Conservation (phyloP, 768 basidiomycete species). For the Termitomyces sp. region DNA sequence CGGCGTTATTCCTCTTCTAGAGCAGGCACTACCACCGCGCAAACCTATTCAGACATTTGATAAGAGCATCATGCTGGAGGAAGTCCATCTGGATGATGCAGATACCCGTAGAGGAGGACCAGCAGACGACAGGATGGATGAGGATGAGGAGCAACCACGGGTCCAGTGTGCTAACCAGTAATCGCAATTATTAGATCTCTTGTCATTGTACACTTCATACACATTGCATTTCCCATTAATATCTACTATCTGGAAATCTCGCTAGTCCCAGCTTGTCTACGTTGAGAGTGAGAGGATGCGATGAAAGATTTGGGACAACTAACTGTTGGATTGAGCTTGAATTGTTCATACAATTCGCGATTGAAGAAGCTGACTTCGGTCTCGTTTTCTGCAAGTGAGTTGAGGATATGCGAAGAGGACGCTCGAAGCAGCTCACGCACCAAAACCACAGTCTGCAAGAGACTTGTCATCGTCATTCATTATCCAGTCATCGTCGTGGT, state of each 20-base stretch:
- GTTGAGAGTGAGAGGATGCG: neutral
- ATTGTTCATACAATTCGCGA: constrained; percentile 65
- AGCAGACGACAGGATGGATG: constrained; percentile 85
- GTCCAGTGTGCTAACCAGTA: constrained; percentile 96
- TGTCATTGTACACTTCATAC: constrained; percentile 27
- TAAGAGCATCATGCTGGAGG: constrained; percentile 71
- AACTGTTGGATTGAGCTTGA: constrained; percentile 82
- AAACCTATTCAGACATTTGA: constrained; percentile 57
- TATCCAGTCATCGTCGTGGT: constrained; percentile 95
- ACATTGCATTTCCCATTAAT: constrained; percentile 29
- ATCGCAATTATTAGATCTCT: constrained; percentile 24
- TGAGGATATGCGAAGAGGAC: neutral
- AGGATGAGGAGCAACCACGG: constrained; percentile 86
- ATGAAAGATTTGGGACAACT: neutral
- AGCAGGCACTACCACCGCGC: constrained; percentile 81
- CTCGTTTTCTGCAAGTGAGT: constrained; percentile 71
- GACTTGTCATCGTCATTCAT: constrained; percentile 58
- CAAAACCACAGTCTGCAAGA: constrained; percentile 70
- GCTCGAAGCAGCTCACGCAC: constrained; percentile 35
- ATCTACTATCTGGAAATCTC: constrained; percentile 18
- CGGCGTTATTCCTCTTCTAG: constrained; percentile 63
- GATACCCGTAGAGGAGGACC: constrained; percentile 56
- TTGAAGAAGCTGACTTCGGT: constrained; percentile 94
- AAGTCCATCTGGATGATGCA: constrained; percentile 76
- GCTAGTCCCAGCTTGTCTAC: constrained; percentile 43